Percentiles rank a stretch among this genome's conserved stretches.
These are phyloP conservation scores for Colletotrichum phormii DNA, from an alignment of 2,329 filamentous ascomycete genomes.

Conservation along the genomic window DNA sequence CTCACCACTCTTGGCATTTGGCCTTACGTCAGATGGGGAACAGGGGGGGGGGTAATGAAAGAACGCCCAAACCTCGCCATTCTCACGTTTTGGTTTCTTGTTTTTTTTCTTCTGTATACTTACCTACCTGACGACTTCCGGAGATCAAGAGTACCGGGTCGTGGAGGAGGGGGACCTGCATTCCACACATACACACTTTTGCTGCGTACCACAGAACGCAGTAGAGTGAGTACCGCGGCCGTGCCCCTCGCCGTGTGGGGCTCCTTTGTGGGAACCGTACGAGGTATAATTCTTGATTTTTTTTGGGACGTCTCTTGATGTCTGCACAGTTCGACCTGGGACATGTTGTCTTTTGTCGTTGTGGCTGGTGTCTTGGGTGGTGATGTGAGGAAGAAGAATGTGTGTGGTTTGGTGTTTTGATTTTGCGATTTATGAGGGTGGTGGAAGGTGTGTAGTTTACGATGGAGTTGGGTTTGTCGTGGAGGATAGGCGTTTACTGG, in stretches of 20 bases:
- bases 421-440: not conserved
- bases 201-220: too few species aligned
- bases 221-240: not conserved
- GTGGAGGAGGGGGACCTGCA: slow-evolving; percentile 22
- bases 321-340: not conserved
- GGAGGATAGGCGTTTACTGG: not conserved
- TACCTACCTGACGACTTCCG: slow-evolving; percentile 11
- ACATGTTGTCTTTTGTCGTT: not conserved
- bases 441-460: not conserved
- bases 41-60: not conserved
- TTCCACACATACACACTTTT: slow-evolving; percentile 7
- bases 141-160: slow-evolving; percentile 26
- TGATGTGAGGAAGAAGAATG: slow-evolving; percentile 17
- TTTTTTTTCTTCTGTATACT: slow-evolving; percentile 16
- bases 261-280: slow-evolving; percentile 7
- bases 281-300: slow-evolving; percentile 1
- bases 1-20: not conserved
- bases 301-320: not conserved
- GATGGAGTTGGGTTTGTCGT: not conserved
- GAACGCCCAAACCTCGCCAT: too few species aligned
- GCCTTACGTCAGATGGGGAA: not conserved
- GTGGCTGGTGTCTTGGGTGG: not conserved
- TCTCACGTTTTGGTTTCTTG: not conserved
- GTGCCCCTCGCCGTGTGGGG: slow-evolving; percentile 21
- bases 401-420: not conserved